Evolutionary conservation across 2,329 filamentous ascomycete genomes (phyloP), one percentile per base, ranked within the genome.

Genomic region (Chrysosporium keratinophilum): DNA sequence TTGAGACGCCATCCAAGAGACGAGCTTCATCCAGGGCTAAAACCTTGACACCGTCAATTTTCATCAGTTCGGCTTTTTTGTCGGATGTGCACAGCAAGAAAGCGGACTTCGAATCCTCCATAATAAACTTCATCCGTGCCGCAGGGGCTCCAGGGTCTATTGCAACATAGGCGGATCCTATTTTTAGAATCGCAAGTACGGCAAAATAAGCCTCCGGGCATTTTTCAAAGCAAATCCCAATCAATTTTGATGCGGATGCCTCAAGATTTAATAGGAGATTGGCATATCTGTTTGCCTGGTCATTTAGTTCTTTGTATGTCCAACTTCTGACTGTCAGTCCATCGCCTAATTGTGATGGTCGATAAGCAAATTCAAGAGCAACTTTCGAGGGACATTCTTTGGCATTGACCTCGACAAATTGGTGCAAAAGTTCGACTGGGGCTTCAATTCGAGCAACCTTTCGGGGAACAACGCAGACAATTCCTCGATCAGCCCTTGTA

Each of bases 161-260:
- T 0, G 88, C 87, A 14, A 95, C 76, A 66, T 90, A 94, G 0
- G 84, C 80, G 64, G 85, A 90, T 0, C 88, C 88, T 5, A 85
- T 81, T 65, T 95, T 95, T 33, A 94, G 71, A 52, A 93, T 83
- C 0, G 88, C 88, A 1, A 94, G 72, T 39, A 94, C 89, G 0
- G 84, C 79, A 61, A 93, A 87, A 37, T 87, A 90, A 0, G 88
- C 88, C 63, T 91, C 85, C 0, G 88, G 83, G 57, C 84, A 90
- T 64, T 95, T 95, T 54, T 88, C 82, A 62, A 94, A 94, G 63
- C 85, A 88, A 7, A 91, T 77, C 0, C 82, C 87, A 19, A 95
- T 74, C 3, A 90, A 80, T 23, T 72, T 72, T 0, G 86, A 84
- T 0, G 78, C 72, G 0, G 65, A 57, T 0, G 80, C 69, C 1